Evolutionary conservation across 2,329 filamentous ascomycete species (phyloP), one percentile per base, ranked within the genome.

Genomic region (Penicillium corylophilum): DNA sequence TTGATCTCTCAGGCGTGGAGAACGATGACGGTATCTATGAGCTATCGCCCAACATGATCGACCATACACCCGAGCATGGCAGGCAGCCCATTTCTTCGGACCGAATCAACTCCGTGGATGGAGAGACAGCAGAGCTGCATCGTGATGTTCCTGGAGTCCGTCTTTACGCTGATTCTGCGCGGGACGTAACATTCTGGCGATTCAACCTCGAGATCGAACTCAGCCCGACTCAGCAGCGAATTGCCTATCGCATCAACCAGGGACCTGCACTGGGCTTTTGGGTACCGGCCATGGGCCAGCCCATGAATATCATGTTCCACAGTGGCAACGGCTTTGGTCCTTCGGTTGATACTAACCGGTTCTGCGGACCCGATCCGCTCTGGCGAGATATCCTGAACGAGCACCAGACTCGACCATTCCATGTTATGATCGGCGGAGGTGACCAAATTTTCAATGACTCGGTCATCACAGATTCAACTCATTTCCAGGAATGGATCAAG

Each of bases 231-330:
- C 89, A 97, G 71, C 84, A 92, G 63, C 87, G 93, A 35, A 88
- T 99, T 57, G 93, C 92, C 0, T 99, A 99, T 72, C 89, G 92
- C 48, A 95, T 99, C 76, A 99, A 99, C 66, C 82, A 87, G 42
- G 93, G 94, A 0, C 92, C 93, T 5, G 84, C 90, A 2, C 85
- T 89, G 46, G 90, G 88, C 1, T 99, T 99, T 70, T 99, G 94
- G 93, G 90, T 99, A 0, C 94, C 95, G 5, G 88, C 87, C 28
- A 82, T 80, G 44, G 87, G 85, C 15, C 82, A 95, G 69, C 83
- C 88, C 2, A 99, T 99, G 94, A 96, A 97, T 74, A 89, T 96
- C 69, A 96, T 97, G 91, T 99, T 96, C 75, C 84, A 97, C 75
- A 96, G 89, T 69, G 96, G 94, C 77, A 99, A 99, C 69, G 94